Evolutionary conservation across 2,329 filamentous ascomycete genomes (phyloP).

Genomic region (Allantophomopsis cytisporea): DNA sequence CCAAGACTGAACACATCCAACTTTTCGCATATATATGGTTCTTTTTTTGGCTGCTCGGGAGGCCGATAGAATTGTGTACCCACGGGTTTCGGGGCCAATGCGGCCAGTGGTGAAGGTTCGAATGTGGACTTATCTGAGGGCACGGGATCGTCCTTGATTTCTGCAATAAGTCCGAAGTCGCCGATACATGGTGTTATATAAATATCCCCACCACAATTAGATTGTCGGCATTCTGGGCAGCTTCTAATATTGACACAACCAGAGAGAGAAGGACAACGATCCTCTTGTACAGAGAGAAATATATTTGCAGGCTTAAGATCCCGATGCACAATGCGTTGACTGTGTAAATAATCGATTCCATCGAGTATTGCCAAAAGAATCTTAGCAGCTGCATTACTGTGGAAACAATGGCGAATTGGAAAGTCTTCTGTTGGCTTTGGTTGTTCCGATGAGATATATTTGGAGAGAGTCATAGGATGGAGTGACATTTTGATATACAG

Average conservation of each 20-base stretch:
- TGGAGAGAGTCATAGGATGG: conserved; percentile 46
- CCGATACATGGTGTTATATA: conserved; percentile 48
- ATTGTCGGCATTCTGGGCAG: conserved; percentile 29
- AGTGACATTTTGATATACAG: conserved; percentile 38
- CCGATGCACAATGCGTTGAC: conserved; percentile 45
- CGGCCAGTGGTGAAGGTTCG: conserved; percentile 6
- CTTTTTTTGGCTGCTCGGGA: conserved; percentile 12
- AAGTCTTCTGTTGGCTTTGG: conserved; percentile 4
- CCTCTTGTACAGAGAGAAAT: conserved; percentile 37
- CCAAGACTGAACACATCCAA: conserved; percentile 49
- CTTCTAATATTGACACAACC: conserved; percentile 30
- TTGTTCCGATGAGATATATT: conserved; percentile 33
- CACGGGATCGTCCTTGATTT: conserved; percentile 26
- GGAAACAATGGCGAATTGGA: conserved; percentile 42
- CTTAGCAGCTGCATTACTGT: conserved; percentile 38
- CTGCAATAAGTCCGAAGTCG: conserved; percentile 52
- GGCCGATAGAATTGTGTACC: conserved; percentile 51
- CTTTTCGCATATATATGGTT: conserved; percentile 27
- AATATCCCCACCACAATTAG: conserved; percentile 12
- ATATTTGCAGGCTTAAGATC: conserved; percentile 59
- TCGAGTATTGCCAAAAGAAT: conserved; percentile 46
- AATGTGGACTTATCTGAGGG: background rate
- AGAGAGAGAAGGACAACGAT: conserved; percentile 17
- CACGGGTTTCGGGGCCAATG: conserved; percentile 26
- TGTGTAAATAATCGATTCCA: conserved; percentile 51